Evolutionary conservation across 2,329 filamentous ascomycete species (phyloP), one percentile per base, ranked within the genome.

Genomic region (Neophaeococcomyces aloes): DNA sequence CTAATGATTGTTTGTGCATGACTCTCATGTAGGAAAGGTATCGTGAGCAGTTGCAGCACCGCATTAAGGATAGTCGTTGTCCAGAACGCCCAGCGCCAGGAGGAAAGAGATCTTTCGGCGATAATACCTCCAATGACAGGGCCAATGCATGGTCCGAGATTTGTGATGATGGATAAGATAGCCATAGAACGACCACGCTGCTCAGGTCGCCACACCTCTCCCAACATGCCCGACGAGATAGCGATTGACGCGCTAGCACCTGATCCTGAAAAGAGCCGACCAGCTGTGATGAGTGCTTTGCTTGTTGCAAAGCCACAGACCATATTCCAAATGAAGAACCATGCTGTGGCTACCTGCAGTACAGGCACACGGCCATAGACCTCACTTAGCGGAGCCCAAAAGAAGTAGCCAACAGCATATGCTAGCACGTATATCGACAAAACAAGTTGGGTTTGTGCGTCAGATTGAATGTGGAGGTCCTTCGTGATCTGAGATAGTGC

Each of bases 51-150:
- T 53, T 79, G 74, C 37, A 82, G 70, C 7, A 73, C 45, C 7
- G 66, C 76, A 40, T 74, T 72, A 46, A 68, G 65, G 45, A 82
- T 76, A 1, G 74, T 72, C 0, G 75, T 79, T 1, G 73, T 67
- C 61, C 71, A 81, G 61, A 44, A 35, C 50, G 52, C 7, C 54
- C 54, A 43, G 38, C 50, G 21, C 49, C 53, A 48, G 18, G 48
- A 45, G 6, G n/a, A 23, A 5, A 32, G 17, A 18, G 54, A 48
- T 21, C 44, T 45, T 50, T 75, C 61, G 2, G 74, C 67, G 29
- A 81, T 73, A 54, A 76, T 79, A 0, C 73, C 77, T 11, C 76
- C 76, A 0, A 71, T 68, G 2, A 81, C 75, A 1, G 78, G 78
- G 0, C 77, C 78, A n/a, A 79, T 61, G 6, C 48, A 51, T 23